A percentile compares a stretch with the other conserved stretches of the same genome.
Conservation (phyloP, 2,329 filamentous ascomycete genomes). For the Neonectria punicea region DNA sequence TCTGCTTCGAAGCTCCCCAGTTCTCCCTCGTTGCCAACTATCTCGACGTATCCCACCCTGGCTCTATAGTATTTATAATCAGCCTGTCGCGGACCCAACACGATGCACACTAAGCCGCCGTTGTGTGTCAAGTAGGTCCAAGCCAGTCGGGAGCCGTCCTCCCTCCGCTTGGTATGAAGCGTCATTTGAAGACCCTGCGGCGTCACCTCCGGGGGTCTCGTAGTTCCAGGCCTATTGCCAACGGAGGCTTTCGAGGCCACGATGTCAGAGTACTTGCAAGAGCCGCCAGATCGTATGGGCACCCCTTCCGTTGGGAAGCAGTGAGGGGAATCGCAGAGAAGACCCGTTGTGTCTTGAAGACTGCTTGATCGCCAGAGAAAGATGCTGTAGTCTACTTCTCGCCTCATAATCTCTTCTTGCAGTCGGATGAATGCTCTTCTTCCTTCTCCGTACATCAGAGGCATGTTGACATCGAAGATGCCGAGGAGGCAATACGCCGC, state of each 20-base stretch:
- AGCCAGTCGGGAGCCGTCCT: background rate
- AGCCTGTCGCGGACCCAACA: background rate
- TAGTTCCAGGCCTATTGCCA: background rate
- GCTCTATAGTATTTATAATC: constrained; percentile 16
- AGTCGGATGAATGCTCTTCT: constrained; percentile 15
- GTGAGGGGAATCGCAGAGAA: constrained; percentile 20
- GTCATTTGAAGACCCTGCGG: constrained; percentile 18
- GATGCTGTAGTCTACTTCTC: constrained; percentile 21
- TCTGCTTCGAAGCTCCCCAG: constrained; percentile 2
- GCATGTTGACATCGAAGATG: constrained; percentile 25
- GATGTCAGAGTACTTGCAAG: constrained; percentile 13
- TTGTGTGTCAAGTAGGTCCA: constrained; percentile 17
- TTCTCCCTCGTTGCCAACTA: background rate
- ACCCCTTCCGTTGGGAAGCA: constrained; percentile 15
- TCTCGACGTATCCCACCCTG: constrained; percentile 5
- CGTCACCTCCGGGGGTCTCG: constrained; percentile 8
- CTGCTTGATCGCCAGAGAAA: constrained; percentile 20
- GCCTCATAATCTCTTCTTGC: constrained; percentile 21
- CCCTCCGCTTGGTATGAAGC: background rate
- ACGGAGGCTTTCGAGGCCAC: background rate
- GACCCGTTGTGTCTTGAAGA: constrained; percentile 9
- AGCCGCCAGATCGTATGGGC: constrained; percentile 6
- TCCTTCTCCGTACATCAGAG: constrained; percentile 21
- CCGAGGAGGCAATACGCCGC: constrained; percentile 22
- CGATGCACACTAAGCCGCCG: constrained; percentile 7